Evolutionary conservation across 441 rosid species (phyloP).

Genomic region (Kokia cookei): DNA sequence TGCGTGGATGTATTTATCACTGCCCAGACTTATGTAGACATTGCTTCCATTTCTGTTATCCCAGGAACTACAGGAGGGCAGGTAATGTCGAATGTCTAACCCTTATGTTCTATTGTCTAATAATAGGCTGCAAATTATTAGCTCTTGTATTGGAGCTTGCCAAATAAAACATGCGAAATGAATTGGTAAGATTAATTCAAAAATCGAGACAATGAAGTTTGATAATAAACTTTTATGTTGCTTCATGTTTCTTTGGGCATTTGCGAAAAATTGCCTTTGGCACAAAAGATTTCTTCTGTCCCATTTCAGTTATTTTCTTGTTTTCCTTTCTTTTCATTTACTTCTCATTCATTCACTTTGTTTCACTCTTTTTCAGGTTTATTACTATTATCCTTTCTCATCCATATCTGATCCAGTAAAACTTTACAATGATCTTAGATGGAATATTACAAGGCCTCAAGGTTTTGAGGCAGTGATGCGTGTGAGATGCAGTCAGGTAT

Average conservation of each 20-base stretch:
- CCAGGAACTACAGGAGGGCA: conserved; percentile 96
- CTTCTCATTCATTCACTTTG: conserved; percentile 10
- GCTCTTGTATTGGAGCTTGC: neutral
- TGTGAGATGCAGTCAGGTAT: conserved; percentile 98
- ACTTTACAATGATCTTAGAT: conserved; percentile 96
- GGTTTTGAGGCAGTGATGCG: conserved; percentile 99
- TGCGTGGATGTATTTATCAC: conserved; percentile 87
- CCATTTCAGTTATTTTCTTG: neutral
- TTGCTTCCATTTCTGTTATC: conserved; percentile 82
- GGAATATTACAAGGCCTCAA: conserved; percentile 98
- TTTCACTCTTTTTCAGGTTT: conserved; percentile 43
- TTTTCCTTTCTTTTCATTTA: conserved; percentile 1
- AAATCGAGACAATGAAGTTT: neutral
- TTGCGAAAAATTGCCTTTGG: neutral
- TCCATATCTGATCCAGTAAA: conserved; percentile 88
- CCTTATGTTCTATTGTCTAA: neutral
- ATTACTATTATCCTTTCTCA: conserved; percentile 90
- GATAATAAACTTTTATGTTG: neutral
- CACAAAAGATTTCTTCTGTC: neutral
- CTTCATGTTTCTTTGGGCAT: neutral
- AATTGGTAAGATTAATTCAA: neutral
- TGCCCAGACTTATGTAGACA: conserved; percentile 75
- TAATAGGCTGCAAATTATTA: neutral
- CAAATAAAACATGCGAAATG: neutral
- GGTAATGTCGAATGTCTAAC: conserved; percentile 32